Percentiles rank a stretch among this genome's conserved stretches.
Evolutionary conservation across 2,329 filamentous ascomycete species (phyloP).

Genomic region (Penicillium sp.): DNA sequence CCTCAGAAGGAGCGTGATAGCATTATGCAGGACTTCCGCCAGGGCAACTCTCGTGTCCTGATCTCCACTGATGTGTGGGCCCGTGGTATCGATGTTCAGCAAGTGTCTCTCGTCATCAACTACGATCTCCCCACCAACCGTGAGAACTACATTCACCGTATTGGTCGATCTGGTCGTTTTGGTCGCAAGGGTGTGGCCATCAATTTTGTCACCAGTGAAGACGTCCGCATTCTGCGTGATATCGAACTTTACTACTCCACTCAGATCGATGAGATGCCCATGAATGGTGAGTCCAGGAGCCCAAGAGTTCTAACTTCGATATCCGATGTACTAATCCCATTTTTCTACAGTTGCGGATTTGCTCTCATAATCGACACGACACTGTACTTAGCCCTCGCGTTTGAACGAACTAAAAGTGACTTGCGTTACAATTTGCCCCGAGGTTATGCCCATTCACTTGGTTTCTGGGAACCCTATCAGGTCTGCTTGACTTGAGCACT

Average conservation of each 20-base stretch:
- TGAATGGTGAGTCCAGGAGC: constrained; percentile 70
- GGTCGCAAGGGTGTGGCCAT: constrained; percentile 99
- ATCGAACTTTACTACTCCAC: constrained; percentile 99
- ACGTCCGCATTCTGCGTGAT: constrained; percentile 99
- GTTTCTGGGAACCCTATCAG: background rate
- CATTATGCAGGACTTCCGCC: constrained; percentile 99
- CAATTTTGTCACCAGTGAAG: constrained; percentile 99
- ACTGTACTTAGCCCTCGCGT: constrained; percentile 1
- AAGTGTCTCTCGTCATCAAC: constrained; percentile 99
- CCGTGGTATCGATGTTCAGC: constrained; percentile 99
- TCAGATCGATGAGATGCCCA: constrained; percentile 99
- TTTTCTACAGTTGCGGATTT: constrained; percentile 34
- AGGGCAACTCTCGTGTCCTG: constrained; percentile 95
- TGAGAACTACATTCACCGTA: constrained; percentile 99
- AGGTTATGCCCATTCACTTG: background rate
- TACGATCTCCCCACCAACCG: constrained; percentile 98
- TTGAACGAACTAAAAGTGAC: constrained; percentile 10
- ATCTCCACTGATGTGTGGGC: constrained; percentile 97
- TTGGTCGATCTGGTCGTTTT: constrained; percentile 99
- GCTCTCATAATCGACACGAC: constrained; percentile 31
- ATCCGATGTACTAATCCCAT: constrained; percentile 10
- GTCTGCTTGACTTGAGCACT: background rate
- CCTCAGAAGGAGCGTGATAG: constrained; percentile 95
- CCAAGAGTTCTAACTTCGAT: background rate
- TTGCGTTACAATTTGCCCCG: background rate